Conservation (phyloP, 768 basidiomycete genomes). For the Kwoniella bestiolae region DNA sequence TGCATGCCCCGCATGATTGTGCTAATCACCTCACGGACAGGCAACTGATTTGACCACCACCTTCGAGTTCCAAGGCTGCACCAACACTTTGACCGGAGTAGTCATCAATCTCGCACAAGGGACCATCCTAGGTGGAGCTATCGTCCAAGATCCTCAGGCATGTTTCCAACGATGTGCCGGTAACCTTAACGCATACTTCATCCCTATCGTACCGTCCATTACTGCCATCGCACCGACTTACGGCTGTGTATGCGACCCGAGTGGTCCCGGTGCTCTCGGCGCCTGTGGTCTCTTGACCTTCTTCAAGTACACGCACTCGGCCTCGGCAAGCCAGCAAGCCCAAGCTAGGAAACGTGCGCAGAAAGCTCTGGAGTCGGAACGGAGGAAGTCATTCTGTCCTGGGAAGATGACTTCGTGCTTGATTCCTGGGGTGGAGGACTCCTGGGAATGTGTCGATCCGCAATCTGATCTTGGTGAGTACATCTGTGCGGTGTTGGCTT, state of each 20-base stretch:
- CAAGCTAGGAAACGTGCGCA: conserved; percentile 2
- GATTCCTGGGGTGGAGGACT: conserved; percentile 8
- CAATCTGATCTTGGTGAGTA: conserved; percentile 20
- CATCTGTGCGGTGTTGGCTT: too few species aligned
- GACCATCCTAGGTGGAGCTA: conserved; percentile 3
- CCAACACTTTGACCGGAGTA: conserved; percentile 7
- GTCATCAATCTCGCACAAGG: conserved; percentile 4
- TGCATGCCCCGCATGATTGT: not conserved
- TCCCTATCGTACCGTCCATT: conserved; percentile 11
- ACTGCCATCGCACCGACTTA: conserved; percentile 8
- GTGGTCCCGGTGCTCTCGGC: not conserved
- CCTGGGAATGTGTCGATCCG: conserved; percentile 20
- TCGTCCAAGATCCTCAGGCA: conserved; percentile 11
- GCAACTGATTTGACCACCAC: conserved; percentile 15
- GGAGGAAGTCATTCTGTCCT: conserved; percentile 13
- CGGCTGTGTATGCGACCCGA: conserved; percentile 16
- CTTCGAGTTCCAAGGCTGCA: conserved; percentile 7
- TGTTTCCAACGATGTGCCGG: conserved; percentile 13
- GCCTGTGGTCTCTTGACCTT: conserved; percentile 4
- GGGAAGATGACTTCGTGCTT: conserved; percentile 7
- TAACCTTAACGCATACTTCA: conserved; percentile 11
- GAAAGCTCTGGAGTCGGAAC: not conserved
- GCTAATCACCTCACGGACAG: not conserved
- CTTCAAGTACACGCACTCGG: conserved; percentile 4
- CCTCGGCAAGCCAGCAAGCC: conserved; percentile 13